These are phyloP conservation scores for Nosema muscidifuracis DNA, from an alignment of 371 early-diverging fungal genomes.

Conservation along the genomic window DNA sequence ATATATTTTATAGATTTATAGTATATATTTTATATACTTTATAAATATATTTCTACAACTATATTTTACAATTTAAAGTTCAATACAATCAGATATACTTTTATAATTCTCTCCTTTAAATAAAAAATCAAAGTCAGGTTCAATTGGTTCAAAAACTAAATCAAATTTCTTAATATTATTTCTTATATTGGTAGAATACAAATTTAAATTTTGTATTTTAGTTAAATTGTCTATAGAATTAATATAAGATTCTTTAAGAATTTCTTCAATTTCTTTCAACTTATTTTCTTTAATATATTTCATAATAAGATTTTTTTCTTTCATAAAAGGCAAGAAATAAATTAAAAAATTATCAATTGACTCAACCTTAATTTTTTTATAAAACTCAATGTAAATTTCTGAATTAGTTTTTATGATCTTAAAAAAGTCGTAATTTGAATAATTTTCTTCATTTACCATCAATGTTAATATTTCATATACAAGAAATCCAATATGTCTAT, in stretches of 20 bases:
- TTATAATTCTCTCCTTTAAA: slow-evolving; percentile 26
- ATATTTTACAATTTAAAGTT: slow-evolving; percentile 11
- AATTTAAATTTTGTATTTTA: neutral
- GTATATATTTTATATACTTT: neutral
- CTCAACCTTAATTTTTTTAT: neutral
- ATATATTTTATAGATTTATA: neutral
- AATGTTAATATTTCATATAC: slow-evolving; percentile 20
- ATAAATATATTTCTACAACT: neutral
- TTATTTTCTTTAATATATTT: neutral
- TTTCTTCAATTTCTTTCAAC: neutral
- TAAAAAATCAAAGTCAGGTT: slow-evolving; percentile 26
- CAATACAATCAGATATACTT: slow-evolving; percentile 21
- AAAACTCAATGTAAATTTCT: neutral
- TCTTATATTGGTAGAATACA: neutral
- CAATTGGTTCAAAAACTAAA: neutral
- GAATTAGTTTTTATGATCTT: neutral
- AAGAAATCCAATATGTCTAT: slow-evolving; percentile 20
- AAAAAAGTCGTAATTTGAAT: neutral
- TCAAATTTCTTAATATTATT: neutral
- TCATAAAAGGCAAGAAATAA: slow-evolving; percentile 20
- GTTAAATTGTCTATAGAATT: neutral
- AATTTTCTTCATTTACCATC: neutral
- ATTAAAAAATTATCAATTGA: slow-evolving; percentile 13
- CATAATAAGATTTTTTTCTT: slow-evolving; percentile 1
- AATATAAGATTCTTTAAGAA: slow-evolving; percentile 4